Base-by-base conservation (phyloP, 345 rosid genomes). In the Adansonia digitata region DNA sequence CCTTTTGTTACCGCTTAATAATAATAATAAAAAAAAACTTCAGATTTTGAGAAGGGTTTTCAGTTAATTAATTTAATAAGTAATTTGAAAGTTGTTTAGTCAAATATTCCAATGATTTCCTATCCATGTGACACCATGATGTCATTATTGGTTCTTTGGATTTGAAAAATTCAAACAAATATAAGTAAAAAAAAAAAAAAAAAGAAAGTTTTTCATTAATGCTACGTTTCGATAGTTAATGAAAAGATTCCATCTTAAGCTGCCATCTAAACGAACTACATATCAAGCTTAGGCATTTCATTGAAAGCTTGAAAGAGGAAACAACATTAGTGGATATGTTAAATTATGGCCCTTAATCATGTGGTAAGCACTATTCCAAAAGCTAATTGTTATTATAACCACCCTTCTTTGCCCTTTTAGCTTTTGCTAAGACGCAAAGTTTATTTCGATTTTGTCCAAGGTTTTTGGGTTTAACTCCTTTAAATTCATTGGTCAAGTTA, bases 41-140 rank as follows among this genome's bases (percentile, higher is more conserved):
- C n/a, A n/a, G n/a, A n/a, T n/a, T n/a, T n/a, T 77, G 71, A 56
- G 31, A 71, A 63, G 18, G 51, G n/a, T 62, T 57, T 72, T 74
- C 9, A 43, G 45, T 46, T 59, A 65, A 37, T 76, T 42, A 14
- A 62, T 15, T 80, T 27, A 43, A 51, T 49, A 74, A 4, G 39
- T 26, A 56, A 67, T 34, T 64, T 66, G 59, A 52, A 73, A 65
- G 24, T 71, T 61, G 29, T 18, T 48, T 22, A 49, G 75, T n/a
- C n/a, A n/a, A n/a, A n/a, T n/a, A n/a, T n/a, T n/a, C n/a, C n/a
- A n/a, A n/a, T n/a, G n/a, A n/a, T 20, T 69, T 71, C 14, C 14
- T 66, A 3, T 29, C 65, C 65, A 60, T 5, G 11, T 65, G 53
- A 24, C 45, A 13, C 20, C 26, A 29, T 75, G 13, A 42, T 69